Base-by-base conservation (phyloP, 2,329 filamentous ascomycete genomes). In the Aureobasidium pullulans region DNA sequence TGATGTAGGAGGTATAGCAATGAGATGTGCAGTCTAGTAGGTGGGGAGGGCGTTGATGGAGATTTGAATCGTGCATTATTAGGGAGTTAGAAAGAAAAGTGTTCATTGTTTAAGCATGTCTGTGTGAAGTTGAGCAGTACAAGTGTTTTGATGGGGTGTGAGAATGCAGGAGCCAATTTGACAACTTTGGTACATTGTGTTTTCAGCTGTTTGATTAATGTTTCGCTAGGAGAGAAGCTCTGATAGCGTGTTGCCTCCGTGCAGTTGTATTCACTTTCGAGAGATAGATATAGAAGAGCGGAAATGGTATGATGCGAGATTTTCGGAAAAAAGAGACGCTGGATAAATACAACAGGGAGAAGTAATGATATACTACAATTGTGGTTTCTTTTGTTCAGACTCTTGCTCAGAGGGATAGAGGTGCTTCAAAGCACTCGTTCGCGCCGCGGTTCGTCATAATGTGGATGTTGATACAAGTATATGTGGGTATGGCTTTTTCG, bases 1-100 rank as follows among this genome's bases (percentile, higher is more conserved):
- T 89, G 67, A 88, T 90, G 86, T 89, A 52, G 3, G 36, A 31
- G 19, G 1, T 29, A 34, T 28, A 9, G 13, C 9, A 3, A 9
- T 10, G 48, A 36, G 16, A 15, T 49, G 3, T 37, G 11, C 4
- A 36, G 7, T 36, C n/a, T n/a, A 8, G 7, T 7, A 36, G 32
- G 32, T 36, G 46, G 46, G 9, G 4, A 2, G 23, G 23, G 23
- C 23, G 43, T 13, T 29, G 43, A 9, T 29, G 13, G 31, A 29
- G 28, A 49, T 34, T 15, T 23, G 16, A 29, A 23, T 9, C 34
- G 46, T 23, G 9, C 23, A 23, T 23, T 23, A 3, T 23, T 23
- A 23, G 23, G 23, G 23, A 23, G 23, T 23, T 23, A 23, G 23
- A 23, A 23, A 23, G 2, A 23, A 23, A 23, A 23, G 23, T 23